Evolutionary conservation across 1,284 basidiomycete species (phyloP), one percentile per base, ranked within the genome.

Genomic region (Chiua sp.): DNA sequence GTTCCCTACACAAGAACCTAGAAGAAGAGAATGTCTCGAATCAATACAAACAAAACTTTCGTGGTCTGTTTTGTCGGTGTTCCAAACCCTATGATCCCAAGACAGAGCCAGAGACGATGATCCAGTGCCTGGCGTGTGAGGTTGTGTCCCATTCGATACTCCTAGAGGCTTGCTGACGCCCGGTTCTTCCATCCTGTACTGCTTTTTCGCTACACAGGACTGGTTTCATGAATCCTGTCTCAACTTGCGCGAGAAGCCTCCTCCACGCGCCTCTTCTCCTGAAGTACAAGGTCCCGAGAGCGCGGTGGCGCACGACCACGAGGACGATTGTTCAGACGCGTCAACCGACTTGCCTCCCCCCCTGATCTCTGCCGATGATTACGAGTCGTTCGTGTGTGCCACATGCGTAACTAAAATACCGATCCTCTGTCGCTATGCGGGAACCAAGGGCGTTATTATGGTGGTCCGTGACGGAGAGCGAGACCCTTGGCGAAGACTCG

Each of bases 151-250:
- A 48, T 32, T 47, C 35, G 20, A 15, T 30, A 18, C 4, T 20
- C 5, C 20, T n/a, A 23, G 46, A 37, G 6, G 5, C 30, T 44
- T 13, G 7, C 53, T 72, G 32, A 71, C 47, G 13, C 4, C 35
- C 26, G 7, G 8, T 42, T 11, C 11, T 42, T 42, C 8, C 39
- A 20, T 42, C n/a, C 10, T 20, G 8, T n/a, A 18, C 10, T 42
- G 15, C 35, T 16, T 37, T 16, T 7, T 15, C 15, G 35, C 16
- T 18, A 18, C 7, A 23, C 35, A 93, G 91, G 91, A 93, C 69
- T 93, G 92, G 91, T 93, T 88, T 71, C 91, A 93, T 67, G 91
- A 93, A 76, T 92, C 90, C 12, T 93, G 92, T 69, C 84, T 92
- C 63, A 88, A 91, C 72, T 80, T 93, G 48, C 82, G 90, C 60